Percentiles rank a stretch among this genome's conserved stretches.
These are phyloP conservation scores for Cystobasidium slooffiae DNA, from an alignment of 1,284 basidiomycete species.

Conservation along the genomic window DNA sequence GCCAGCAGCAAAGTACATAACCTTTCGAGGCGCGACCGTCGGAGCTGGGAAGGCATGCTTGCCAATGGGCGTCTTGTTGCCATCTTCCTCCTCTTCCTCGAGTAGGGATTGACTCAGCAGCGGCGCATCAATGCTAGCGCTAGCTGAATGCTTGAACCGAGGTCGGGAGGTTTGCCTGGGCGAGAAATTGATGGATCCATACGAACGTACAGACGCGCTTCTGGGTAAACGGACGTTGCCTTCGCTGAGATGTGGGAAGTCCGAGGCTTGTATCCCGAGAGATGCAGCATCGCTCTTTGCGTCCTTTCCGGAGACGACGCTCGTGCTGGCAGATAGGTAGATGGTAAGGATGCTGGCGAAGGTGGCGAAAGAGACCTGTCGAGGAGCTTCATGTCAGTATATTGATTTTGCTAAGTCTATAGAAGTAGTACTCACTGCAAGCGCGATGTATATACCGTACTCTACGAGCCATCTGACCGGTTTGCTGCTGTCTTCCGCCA, in stretches of 20 bases:
- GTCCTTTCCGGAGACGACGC: conserved; percentile 84
- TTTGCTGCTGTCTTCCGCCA: conserved; percentile 29
- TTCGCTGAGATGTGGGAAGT: conserved; percentile 37
- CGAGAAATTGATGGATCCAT: conserved; percentile 27
- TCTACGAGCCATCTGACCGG: conserved; percentile 63
- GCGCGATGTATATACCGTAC: conserved; percentile 72
- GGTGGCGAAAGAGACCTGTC: conserved; percentile 71
- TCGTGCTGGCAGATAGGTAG: conserved; percentile 81
- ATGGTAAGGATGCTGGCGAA: conserved; percentile 79
- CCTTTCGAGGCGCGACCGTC: conserved; percentile 61
- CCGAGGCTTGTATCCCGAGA: background rate
- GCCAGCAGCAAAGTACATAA: conserved; percentile 89
- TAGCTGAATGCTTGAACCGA: conserved; percentile 10
- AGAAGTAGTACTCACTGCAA: conserved; percentile 67
- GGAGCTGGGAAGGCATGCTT: conserved; percentile 42
- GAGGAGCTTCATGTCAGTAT: background rate
- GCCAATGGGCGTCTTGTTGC: conserved; percentile 6
- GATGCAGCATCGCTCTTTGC: conserved; percentile 56
- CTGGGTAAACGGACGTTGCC: conserved; percentile 20
- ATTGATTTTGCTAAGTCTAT: background rate
- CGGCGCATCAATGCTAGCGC: conserved; percentile 47
- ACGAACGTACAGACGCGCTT: conserved; percentile 44
- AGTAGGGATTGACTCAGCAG: conserved; percentile 19
- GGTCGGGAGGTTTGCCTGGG: conserved; percentile 43
- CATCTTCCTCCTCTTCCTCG: conserved; percentile 1